Base-by-base conservation (phyloP, 371 early-diverging fungal species). In the Smittium mucronatum region DNA sequence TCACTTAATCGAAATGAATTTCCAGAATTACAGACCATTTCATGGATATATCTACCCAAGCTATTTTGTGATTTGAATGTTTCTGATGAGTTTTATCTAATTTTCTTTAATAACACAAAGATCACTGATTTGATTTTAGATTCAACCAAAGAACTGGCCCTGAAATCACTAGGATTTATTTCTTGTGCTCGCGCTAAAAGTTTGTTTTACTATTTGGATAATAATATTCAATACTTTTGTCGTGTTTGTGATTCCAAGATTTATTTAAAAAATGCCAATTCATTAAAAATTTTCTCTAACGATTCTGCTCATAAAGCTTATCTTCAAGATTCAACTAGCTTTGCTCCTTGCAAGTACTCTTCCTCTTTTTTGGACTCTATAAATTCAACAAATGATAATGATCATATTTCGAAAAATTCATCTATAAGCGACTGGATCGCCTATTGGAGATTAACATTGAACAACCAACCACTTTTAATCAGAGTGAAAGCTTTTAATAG, bases 371-470 rank as follows among this genome's bases (percentile, higher is more conserved):
- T 16, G 8, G 47, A 47, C 5, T 47, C 47, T 5, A 11, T 47
- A 47, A 47, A 5, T 21, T 47, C 47, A 47, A 11, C 47, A 47
- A 47, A 47, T 11, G 21, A 11, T 11, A 5, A 5, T 11, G 11
- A 26, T 59, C 28, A 28, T 28, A 28, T 21, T 59, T 16, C 8
- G 5, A 2, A 31, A 30, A 21, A 21, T 15, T 33, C 5, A 36
- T 69, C 79, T 25, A 61, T 79, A 30, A 77, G 79, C 34, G 70
- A 70, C 36, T 79, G 79, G 79, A 57, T 79, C 32, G 69, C 72
- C 0, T 80, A 74, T 64, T 79, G 79, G 79, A 78, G 75, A 59
- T 72, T 79, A 31, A 75, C 73, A 8, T 71, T 73, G 11, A 72
- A 70, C 63, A 68, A 72, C 26, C 77, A 74, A 36, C 36, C 61